Conservation (phyloP, 805 yeast species). For the Saturnispora ahearnii region DNA sequence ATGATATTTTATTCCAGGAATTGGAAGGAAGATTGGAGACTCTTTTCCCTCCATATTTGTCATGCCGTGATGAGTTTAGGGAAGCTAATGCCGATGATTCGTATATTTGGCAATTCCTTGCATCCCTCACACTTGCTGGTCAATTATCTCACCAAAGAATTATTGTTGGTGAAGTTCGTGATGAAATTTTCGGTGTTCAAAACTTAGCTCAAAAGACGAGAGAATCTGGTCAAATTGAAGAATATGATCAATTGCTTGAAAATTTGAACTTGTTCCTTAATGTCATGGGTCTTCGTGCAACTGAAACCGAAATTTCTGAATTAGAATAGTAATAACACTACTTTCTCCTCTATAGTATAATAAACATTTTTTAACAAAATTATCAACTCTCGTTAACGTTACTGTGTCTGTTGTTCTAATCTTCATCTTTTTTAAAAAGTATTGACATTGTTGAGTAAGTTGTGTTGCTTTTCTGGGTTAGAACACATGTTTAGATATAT, state of each 20-base stretch:
- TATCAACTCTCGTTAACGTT: background rate
- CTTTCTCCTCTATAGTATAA: background rate
- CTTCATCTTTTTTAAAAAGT: too few species aligned
- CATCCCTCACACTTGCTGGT: slow-evolving; percentile 87
- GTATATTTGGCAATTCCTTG: slow-evolving; percentile 94
- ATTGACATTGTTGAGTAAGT: too few species aligned
- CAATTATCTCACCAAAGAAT: slow-evolving; percentile 84
- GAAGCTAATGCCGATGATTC: slow-evolving; percentile 48
- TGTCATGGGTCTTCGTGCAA: slow-evolving; percentile 93
- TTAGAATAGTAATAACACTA: slow-evolving; percentile 23
- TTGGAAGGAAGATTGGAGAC: slow-evolving; percentile 68
- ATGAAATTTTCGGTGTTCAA: slow-evolving; percentile 85
- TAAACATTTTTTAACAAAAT: background rate
- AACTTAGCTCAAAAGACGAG: slow-evolving; percentile 52
- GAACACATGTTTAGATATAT: too few species aligned
- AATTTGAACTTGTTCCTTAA: slow-evolving; percentile 88
- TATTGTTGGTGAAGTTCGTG: slow-evolving; percentile 89
- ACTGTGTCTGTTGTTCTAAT: too few species aligned
- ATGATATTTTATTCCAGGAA: slow-evolving; percentile 71
- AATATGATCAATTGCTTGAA: slow-evolving; percentile 46
- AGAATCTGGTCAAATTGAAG: slow-evolving; percentile 32
- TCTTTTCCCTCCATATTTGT: slow-evolving; percentile 67
- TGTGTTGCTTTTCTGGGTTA: too few species aligned
- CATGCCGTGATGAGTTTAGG: slow-evolving; percentile 23
- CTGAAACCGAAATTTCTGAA: slow-evolving; percentile 81